Base-by-base conservation (phyloP, 1,284 basidiomycete species). In the Tilletiopsis washingtonensis region DNA sequence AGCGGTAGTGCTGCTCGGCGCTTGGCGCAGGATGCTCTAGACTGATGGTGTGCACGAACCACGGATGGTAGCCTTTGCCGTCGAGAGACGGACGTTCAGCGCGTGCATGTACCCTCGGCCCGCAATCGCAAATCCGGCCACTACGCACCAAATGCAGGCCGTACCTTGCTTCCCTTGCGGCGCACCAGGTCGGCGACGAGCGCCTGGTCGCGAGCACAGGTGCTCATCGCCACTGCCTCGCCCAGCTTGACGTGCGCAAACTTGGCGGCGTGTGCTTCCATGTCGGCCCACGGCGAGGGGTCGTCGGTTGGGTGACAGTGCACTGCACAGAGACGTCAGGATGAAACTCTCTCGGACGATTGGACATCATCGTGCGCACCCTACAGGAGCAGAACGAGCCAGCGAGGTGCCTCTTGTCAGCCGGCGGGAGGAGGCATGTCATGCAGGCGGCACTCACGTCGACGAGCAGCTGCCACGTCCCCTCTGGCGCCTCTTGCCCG, bases 291-390 rank as follows among this genome's bases (percentile, higher is more conserved):
- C 25, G 56, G 53, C 25, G 44, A 7, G 15, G 64, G 61, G 46
- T 64, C 64, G 26, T 71, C 67, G 12, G 67, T 66, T 2, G 68
- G 62, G 39, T 71, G 68, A 47, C 62, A 65, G 42, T 71, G 68
- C 12, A n/a, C n/a, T n/a, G n/a, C n/a, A n/a, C n/a, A n/a, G n/a
- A n/a, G n/a, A n/a, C n/a, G n/a, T n/a, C n/a, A n/a, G n/a, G n/a
- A n/a, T n/a, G n/a, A n/a, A n/a, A n/a, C n/a, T n/a, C n/a, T n/a
- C n/a, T n/a, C n/a, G n/a, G n/a, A n/a, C n/a, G n/a, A n/a, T n/a
- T n/a, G n/a, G n/a, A n/a, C n/a, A n/a, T n/a, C n/a, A n/a, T n/a
- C n/a, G n/a, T n/a, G n/a, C n/a, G n/a, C n/a, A n/a, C n/a, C n/a
- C n/a, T n/a, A n/a, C n/a, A n/a, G n/a, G n/a, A n/a, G 64, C 56